Evolutionary conservation across 148 eudicot genomes (phyloP).

Genomic region (Rhododendron mucronatum): DNA sequence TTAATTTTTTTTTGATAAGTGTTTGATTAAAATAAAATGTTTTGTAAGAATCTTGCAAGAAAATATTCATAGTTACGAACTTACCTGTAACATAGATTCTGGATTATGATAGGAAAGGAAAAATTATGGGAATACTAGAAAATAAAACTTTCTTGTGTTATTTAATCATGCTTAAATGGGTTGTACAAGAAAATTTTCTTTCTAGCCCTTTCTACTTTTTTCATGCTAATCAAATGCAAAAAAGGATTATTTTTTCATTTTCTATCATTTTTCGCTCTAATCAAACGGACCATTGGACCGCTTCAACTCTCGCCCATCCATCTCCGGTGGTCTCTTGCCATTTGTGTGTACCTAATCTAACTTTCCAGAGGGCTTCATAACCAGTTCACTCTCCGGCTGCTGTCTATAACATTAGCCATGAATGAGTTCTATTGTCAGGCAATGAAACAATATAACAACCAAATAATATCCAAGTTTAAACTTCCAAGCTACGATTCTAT

Average conservation of each 20-base stretch:
- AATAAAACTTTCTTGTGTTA: too few relatives aligned
- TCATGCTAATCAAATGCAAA: too few relatives aligned
- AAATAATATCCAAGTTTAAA: neutral
- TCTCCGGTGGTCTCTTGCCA: neutral
- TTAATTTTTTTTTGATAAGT: too few relatives aligned
- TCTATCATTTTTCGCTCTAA: too few relatives aligned
- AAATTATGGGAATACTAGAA: neutral
- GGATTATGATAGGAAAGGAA: neutral
- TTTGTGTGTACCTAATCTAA: neutral
- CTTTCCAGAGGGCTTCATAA: neutral
- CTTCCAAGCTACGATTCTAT: neutral
- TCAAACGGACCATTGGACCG: too few relatives aligned
- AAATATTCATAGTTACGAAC: too few relatives aligned
- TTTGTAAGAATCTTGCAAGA: neutral
- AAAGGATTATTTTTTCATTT: too few relatives aligned
- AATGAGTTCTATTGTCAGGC: neutral
- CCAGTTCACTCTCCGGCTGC: neutral
- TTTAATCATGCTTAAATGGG: too few relatives aligned
- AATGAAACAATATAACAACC: neutral
- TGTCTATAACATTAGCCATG: neutral
- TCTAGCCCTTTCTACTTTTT: too few relatives aligned
- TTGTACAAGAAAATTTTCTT: too few relatives aligned
- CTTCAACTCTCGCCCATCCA: neutral
- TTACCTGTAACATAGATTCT: neutral
- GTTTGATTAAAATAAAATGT: neutral